Evolutionary conservation across 202 grass and related monocot species (phyloP).

Genomic region (Hordeum pubiflorum): DNA sequence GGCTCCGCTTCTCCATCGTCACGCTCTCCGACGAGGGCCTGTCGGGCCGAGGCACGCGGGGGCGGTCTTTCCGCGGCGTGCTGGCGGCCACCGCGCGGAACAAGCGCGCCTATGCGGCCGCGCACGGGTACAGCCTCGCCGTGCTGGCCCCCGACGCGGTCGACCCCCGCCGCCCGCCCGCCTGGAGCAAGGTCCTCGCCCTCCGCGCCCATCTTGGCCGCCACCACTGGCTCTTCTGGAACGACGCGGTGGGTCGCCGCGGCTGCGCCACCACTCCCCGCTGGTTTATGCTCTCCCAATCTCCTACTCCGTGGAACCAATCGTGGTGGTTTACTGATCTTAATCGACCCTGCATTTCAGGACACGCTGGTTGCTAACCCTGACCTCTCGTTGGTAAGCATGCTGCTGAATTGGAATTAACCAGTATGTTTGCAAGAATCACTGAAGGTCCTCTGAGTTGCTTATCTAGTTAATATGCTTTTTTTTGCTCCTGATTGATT

Average conservation of each 20-base stretch:
- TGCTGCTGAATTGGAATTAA: neutral
- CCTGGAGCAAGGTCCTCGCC: slow-evolving; percentile 81
- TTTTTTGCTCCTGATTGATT: neutral
- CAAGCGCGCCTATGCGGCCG: slow-evolving; percentile 47
- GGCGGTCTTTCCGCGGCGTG: slow-evolving; percentile 53
- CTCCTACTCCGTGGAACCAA: neutral
- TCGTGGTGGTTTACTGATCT: neutral
- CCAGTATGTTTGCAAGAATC: neutral
- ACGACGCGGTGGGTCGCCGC: slow-evolving; percentile 54
- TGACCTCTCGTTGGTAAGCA: slow-evolving; percentile 50
- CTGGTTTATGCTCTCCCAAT: neutral
- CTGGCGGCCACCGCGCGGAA: slow-evolving; percentile 41
- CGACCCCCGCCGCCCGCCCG: slow-evolving; percentile 53
- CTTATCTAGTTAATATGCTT: neutral
- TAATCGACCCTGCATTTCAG: slow-evolving; percentile 25
- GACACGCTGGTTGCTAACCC: slow-evolving; percentile 72
- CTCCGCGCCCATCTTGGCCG: slow-evolving; percentile 36
- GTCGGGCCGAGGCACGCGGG: neutral
- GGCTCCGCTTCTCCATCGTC: slow-evolving; percentile 43
- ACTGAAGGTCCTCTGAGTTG: neutral
- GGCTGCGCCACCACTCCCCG: neutral
- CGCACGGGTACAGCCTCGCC: slow-evolving; percentile 48
- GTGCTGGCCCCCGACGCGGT: slow-evolving; percentile 33
- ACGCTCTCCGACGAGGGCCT: slow-evolving; percentile 57
- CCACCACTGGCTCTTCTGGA: slow-evolving; percentile 92